These are phyloP conservation scores for Phalaenopsis equestris DNA, from an alignment of 106 monocot species.

Conservation along the genomic window DNA sequence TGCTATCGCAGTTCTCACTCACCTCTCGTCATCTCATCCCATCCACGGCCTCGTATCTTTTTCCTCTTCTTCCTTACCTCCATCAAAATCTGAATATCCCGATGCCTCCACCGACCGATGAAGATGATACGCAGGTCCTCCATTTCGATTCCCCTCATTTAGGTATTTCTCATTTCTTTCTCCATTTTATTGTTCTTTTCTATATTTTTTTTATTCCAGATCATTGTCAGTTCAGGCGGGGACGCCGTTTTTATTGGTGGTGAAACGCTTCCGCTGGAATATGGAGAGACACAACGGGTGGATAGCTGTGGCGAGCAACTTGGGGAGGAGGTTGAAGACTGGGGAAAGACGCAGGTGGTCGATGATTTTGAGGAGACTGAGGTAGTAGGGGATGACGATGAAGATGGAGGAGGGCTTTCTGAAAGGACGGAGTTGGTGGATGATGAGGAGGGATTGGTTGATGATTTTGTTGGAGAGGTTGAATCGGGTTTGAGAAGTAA, in stretches of 20 bases:
- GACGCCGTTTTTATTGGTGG: background rate
- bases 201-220: background rate
- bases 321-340: background rate
- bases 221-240: background rate
- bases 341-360: conserved; percentile 1
- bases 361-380: conserved; percentile 3
- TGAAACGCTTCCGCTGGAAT: background rate
- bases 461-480: background rate
- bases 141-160: background rate
- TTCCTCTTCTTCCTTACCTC: no score
- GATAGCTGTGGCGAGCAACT: background rate
- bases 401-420: background rate
- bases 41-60: no score
- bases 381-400: background rate
- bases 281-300: conserved; percentile 2
- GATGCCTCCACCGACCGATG: background rate
- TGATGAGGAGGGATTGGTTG: background rate
- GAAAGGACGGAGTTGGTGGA: conserved; percentile 6
- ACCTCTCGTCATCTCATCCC: no score
- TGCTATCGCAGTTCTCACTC: no score
- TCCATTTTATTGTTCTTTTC: background rate
- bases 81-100: background rate
- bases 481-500: background rate
- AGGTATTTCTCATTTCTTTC: background rate
- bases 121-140: conserved; percentile 1